phyloP scores from a whole-genome alignment of 306 rosid species.

The Malus asiatica region DNA sequence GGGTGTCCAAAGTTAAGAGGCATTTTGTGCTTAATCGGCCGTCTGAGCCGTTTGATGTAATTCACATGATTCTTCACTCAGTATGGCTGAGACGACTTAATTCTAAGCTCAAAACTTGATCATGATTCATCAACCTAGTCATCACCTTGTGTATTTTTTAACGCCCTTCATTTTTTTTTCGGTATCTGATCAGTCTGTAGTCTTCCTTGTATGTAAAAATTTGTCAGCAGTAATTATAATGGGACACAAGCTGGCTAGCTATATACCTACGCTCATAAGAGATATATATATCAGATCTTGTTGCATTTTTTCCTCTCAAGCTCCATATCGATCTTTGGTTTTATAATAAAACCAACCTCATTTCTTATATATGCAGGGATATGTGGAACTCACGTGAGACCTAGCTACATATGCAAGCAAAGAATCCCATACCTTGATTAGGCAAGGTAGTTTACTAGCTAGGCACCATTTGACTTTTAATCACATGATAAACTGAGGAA shows the following conservation, averaged over 20 bases:
- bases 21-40: slow-evolving; percentile 60
- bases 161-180: background rate
- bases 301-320: background rate
- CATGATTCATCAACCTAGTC: background rate
- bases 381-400: background rate
- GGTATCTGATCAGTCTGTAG: background rate
- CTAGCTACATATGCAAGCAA: background rate
- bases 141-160: background rate
- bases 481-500: background rate
- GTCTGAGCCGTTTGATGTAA: slow-evolving; percentile 42
- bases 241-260: background rate
- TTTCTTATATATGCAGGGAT: background rate
- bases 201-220: background rate
- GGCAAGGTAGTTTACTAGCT: no score
- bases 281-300: background rate
- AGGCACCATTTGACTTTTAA: no score
- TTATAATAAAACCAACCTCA: background rate
- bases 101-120: slow-evolving; percentile 7
- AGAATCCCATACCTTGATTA: no score
- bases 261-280: background rate
- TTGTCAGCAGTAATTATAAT: background rate
- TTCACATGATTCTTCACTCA: slow-evolving; percentile 74
- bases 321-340: background rate
- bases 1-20: slow-evolving; percentile 38
- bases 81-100: slow-evolving; percentile 71